Base-by-base conservation (phyloP, 768 basidiomycete genomes). In the Pulveroboletus frians region DNA sequence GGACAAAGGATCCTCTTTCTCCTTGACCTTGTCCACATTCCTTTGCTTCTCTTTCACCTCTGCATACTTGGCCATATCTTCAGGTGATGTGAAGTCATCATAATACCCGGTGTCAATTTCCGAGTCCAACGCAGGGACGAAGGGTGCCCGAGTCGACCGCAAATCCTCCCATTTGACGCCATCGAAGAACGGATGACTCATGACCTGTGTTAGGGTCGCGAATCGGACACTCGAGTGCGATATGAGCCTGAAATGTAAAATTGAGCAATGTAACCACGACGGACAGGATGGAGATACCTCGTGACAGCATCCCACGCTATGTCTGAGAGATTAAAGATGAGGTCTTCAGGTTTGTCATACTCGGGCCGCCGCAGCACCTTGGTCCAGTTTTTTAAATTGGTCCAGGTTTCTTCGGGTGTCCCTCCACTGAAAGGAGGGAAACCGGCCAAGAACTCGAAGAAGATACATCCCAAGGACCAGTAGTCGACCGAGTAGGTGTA, bases 51-150 rank as follows among this genome's bases (percentile, higher is more conserved):
- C 96, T 69, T 88, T 82, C 7, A 99, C 96, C 67, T 99, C 95
- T 10, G 94, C 92, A 63, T 98, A 98, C 72, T 98, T 98, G 43
- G 91, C 92, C 94, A 97, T 97, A 63, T 98, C 95, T 50, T 94
- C 90, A 4, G 78, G 72, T 4, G 80, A 85, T 2, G 85, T 85
- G 66, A 93, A 93, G 64, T 92, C 91, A 58, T 93, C 91, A 69
- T 92, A 94, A 69, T 94, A 94, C 15, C 92, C 93, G 1, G 93
- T 92, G 62, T 99, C 96, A 50, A 90, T 77, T 61, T 98, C 96
- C 9, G 86, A 88, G 62, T 97, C 94, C 30, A 98, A 78, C 9
- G 91, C 85, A 23, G 96, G 96, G 6, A 98, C 88, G 67, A 96
- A 97, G 0, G 95, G 96, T 9, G 95, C 86, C 5, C 77, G 77